Percentiles rank a stretch among this genome's conserved stretches.
These are phyloP conservation scores for Penicillium sp. DNA, from an alignment of 2,329 filamentous ascomycete genomes.

Conservation along the genomic window DNA sequence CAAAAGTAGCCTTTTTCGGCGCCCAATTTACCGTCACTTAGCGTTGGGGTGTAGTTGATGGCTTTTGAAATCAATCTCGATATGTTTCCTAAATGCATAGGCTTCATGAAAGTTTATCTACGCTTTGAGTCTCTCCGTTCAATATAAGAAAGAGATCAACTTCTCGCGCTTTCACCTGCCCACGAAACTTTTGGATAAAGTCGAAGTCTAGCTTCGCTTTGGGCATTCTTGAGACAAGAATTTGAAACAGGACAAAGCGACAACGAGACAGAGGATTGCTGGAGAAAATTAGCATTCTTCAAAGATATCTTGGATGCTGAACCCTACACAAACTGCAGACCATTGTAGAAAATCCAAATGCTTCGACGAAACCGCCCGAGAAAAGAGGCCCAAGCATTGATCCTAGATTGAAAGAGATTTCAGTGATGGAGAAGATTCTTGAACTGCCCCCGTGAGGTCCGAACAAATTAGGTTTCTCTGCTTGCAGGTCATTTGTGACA, in stretches of 20 bases:
- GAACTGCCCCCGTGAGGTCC: constrained; percentile 26
- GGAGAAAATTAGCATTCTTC: background rate
- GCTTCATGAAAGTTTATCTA: too few species aligned
- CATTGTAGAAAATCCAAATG: background rate
- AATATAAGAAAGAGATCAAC: too few species aligned
- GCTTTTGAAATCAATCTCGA: too few species aligned
- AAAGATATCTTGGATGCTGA: background rate
- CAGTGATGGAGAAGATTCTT: constrained; percentile 21
- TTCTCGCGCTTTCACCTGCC: background rate
- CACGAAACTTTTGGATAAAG: rapidly evolving
- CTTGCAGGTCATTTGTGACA: constrained; percentile 19
- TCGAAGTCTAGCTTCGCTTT: background rate
- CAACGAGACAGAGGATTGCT: background rate
- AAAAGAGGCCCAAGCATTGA: constrained; percentile 24
- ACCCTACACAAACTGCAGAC: background rate
- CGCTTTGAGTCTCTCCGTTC: too few species aligned
- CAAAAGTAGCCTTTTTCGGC: background rate
- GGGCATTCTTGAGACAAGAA: background rate
- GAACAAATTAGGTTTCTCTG: constrained; percentile 23
- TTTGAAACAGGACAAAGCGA: background rate
- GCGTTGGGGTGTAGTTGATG: background rate
- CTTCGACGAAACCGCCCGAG: constrained; percentile 12
- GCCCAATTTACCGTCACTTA: background rate
- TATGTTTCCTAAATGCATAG: too few species aligned
- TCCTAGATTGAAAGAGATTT: constrained; percentile 23